Percentiles rank a stretch among this genome's conserved stretches.
Evolutionary conservation across 257 asterid genomes (phyloP).

Genomic region (Jacaranda copaia): DNA sequence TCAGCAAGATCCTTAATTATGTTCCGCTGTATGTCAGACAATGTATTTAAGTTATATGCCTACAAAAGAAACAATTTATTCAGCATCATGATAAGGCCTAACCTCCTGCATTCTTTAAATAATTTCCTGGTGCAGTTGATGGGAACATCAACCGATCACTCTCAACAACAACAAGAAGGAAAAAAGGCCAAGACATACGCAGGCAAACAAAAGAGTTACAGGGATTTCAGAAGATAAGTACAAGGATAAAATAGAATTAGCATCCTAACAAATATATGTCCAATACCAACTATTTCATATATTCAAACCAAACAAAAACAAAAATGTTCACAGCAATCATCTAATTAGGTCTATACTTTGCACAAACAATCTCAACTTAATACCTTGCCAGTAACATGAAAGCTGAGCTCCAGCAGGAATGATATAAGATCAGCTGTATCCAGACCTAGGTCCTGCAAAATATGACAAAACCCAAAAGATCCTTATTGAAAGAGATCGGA

Average conservation of each 20-base stretch:
- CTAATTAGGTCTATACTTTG: constrained; percentile 1
- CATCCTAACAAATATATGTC: constrained; percentile 14
- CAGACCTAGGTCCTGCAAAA: constrained; percentile 87
- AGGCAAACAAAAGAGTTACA: background rate
- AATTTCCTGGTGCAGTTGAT: constrained; percentile 24
- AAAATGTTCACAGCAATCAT: constrained; percentile 17
- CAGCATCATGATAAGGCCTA: constrained; percentile 27
- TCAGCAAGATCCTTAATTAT: constrained; percentile 89
- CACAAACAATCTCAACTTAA: constrained; percentile 27
- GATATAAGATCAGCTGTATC: constrained; percentile 95
- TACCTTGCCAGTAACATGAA: constrained; percentile 97
- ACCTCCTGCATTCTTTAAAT: constrained; percentile 26
- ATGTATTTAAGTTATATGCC: constrained; percentile 89
- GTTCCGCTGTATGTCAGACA: constrained; percentile 69
- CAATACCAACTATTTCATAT: background rate
- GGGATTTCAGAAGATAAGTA: constrained; percentile 2
- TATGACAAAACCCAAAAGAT: constrained; percentile 7
- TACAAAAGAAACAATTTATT: constrained; percentile 47
- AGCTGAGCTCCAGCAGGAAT: constrained; percentile 93
- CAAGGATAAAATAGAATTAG: background rate
- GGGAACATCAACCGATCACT: constrained; percentile 11
- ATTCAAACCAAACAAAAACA: constrained; percentile 12
- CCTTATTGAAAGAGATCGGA: background rate
- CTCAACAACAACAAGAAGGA: background rate
- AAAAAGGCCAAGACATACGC: no score